A percentile compares a stretch with the other conserved stretches of the same genome.
These are phyloP conservation scores for Aspergillus niger DNA, from an alignment of 2,329 filamentous ascomycete species.

Conservation along the genomic window DNA sequence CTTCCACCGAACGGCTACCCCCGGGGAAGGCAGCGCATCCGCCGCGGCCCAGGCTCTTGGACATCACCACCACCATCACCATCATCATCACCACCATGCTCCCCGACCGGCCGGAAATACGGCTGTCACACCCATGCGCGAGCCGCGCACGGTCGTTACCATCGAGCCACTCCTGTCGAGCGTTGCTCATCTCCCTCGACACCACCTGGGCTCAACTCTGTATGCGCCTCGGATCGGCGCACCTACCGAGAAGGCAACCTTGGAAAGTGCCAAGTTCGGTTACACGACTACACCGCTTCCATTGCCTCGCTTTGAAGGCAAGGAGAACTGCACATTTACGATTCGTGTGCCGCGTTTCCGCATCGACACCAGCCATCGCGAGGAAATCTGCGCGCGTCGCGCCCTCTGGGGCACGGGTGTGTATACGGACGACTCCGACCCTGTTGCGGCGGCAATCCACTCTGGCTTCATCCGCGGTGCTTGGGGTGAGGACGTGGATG, in stretches of 20 bases:
- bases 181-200: slow-evolving; percentile 69
- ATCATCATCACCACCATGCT: slow-evolving; percentile 32
- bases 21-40: slow-evolving; percentile 25
- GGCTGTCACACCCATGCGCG: slow-evolving; percentile 49
- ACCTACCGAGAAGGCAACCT: slow-evolving; percentile 42
- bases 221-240: slow-evolving; percentile 69
- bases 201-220: slow-evolving; percentile 80
- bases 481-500: slow-evolving; percentile 77
- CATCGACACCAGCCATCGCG: slow-evolving; percentile 67
- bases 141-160: slow-evolving; percentile 65
- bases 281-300: slow-evolving; percentile 66
- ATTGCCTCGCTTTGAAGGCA: slow-evolving; percentile 73
- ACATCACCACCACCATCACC: slow-evolving; percentile 45
- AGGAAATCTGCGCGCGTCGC: slow-evolving; percentile 78
- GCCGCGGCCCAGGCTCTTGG: slow-evolving; percentile 18
- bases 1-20: slow-evolving; percentile 33
- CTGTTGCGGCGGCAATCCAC: slow-evolving; percentile 90
- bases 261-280: slow-evolving; percentile 57
- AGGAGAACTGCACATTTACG: slow-evolving; percentile 87
- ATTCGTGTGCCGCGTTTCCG: slow-evolving; percentile 83
- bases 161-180: slow-evolving; percentile 72
- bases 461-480: slow-evolving; percentile 88
- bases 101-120: slow-evolving; percentile 28
- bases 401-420: slow-evolving; percentile 92
- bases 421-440: slow-evolving; percentile 94